Evolutionary conservation across 2,329 filamentous ascomycete species (phyloP).

Genomic region (Elsinoe batatas): DNA sequence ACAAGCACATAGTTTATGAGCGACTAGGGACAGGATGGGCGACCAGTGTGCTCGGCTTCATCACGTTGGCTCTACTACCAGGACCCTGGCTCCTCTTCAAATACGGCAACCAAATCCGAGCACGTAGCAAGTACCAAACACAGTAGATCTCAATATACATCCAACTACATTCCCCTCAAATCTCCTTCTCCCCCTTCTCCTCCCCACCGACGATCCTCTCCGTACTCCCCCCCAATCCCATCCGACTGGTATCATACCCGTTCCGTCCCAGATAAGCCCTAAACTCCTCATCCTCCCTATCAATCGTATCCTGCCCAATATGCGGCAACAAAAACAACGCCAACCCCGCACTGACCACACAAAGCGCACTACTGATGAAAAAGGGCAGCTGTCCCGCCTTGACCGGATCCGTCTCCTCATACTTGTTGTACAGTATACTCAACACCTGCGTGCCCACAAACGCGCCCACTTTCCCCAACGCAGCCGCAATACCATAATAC

Average conservation of each 20-base stretch:
- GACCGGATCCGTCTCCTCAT: constrained; percentile 45
- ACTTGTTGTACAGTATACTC: constrained; percentile 54
- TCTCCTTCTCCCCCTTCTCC: not conserved
- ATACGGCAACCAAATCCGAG: constrained; percentile 22
- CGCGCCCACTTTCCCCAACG: constrained; percentile 61
- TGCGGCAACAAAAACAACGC: constrained; percentile 61
- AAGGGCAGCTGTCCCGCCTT: constrained; percentile 72
- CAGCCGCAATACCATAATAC: constrained; percentile 61
- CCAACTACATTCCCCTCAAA: not conserved
- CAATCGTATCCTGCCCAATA: constrained; percentile 76
- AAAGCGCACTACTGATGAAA: constrained; percentile 70
- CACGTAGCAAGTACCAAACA: constrained; percentile 16
- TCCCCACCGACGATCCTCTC: constrained; percentile 14
- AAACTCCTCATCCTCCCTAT: constrained; percentile 65
- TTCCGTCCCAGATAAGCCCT: constrained; percentile 60
- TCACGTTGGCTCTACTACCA: constrained; percentile 29
- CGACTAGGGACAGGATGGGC: constrained; percentile 27
- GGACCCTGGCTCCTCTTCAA: constrained; percentile 30
- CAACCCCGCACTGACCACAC: constrained; percentile 61
- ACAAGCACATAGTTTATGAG: not conserved
- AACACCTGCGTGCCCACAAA: constrained; percentile 82
- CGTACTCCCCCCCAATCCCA: constrained; percentile 19
- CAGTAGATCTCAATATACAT: not conserved
- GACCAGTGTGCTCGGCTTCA: constrained; percentile 28
- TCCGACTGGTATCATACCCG: constrained; percentile 57